These are phyloP conservation scores for Yarrowia galli DNA, from an alignment of 1,139 yeast genomes.

Conservation along the genomic window DNA sequence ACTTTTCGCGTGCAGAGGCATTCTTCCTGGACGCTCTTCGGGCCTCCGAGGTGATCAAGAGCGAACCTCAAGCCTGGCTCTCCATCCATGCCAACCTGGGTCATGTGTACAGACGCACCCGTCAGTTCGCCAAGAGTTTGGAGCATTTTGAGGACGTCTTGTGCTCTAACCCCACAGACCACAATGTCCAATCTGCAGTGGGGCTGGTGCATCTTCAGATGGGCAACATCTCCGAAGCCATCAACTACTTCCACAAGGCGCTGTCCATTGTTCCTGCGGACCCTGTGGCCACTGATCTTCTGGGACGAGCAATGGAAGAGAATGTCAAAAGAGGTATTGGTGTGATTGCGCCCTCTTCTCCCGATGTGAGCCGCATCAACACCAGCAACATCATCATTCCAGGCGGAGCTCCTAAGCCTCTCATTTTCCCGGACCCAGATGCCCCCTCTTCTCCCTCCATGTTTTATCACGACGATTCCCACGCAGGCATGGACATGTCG, in stretches of 20 bases:
- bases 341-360: conserved; percentile 21
- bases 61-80: conserved; percentile 84
- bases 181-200: conserved; percentile 80
- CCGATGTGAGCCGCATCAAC: conserved; percentile 41
- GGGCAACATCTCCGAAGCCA: conserved; percentile 70
- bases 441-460: conserved; percentile 37
- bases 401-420: conserved; percentile 5
- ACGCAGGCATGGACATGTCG: conserved; percentile 27
- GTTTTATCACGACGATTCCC: conserved; percentile 42
- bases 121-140: conserved; percentile 69
- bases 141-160: conserved; percentile 79
- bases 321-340: conserved; percentile 52
- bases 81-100: conserved; percentile 91
- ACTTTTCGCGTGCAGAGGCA: conserved; percentile 71
- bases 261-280: conserved; percentile 81
- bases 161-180: conserved; percentile 71
- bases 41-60: conserved; percentile 71
- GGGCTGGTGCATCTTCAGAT: conserved; percentile 81
- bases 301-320: conserved; percentile 79
- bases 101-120: conserved; percentile 75
- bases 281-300: conserved; percentile 81
- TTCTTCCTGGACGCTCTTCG: conserved; percentile 75
- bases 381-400: conserved; percentile 37
- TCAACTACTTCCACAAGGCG: conserved; percentile 80
- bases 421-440: conserved; percentile 22